A percentile compares a stretch with the other conserved stretches of the same genome.
Evolutionary conservation across 1,284 basidiomycete genomes (phyloP).

Genomic region (Hypsizygus ulmarius): DNA sequence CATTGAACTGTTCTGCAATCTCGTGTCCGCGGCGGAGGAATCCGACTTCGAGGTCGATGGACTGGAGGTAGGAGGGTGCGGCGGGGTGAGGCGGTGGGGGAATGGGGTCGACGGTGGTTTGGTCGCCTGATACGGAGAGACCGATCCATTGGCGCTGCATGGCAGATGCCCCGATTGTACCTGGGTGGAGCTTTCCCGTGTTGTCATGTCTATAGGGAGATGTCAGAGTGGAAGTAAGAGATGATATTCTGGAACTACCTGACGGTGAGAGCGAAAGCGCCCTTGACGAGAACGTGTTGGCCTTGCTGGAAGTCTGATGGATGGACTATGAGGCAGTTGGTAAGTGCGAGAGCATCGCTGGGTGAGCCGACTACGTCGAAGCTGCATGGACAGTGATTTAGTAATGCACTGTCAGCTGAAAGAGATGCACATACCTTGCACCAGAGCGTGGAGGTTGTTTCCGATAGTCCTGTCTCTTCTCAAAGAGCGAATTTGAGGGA

Average conservation of each 20-base stretch:
- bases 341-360: conserved; percentile 67
- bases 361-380: conserved; percentile 59
- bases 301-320: conserved; percentile 71
- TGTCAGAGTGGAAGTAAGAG: background rate
- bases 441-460: conserved; percentile 35
- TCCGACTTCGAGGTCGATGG: conserved; percentile 77
- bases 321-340: conserved; percentile 82
- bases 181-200: conserved; percentile 62
- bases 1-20: conserved; percentile 72
- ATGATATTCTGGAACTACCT: conserved; percentile 41
- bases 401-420: conserved; percentile 2
- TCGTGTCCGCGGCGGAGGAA: conserved; percentile 67
- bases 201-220: conserved; percentile 62
- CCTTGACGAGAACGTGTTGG: conserved; percentile 75
- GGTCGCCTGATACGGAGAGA: conserved; percentile 75
- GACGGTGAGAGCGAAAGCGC: conserved; percentile 66
- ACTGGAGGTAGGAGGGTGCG: conserved; percentile 71
- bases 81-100: conserved; percentile 53
- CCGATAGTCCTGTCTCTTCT: conserved; percentile 50
- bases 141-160: conserved; percentile 84
- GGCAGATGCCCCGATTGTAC: conserved; percentile 66
- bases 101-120: conserved; percentile 68
- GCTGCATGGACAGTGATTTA: conserved; percentile 36
- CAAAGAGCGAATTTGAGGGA: conserved; percentile 44
- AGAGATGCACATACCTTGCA: conserved; percentile 30